Percentiles rank a stretch among this genome's conserved stretches.
Evolutionary conservation across 371 early-diverging fungal species (phyloP).

Genomic region (Conidiobolus incongruus): DNA sequence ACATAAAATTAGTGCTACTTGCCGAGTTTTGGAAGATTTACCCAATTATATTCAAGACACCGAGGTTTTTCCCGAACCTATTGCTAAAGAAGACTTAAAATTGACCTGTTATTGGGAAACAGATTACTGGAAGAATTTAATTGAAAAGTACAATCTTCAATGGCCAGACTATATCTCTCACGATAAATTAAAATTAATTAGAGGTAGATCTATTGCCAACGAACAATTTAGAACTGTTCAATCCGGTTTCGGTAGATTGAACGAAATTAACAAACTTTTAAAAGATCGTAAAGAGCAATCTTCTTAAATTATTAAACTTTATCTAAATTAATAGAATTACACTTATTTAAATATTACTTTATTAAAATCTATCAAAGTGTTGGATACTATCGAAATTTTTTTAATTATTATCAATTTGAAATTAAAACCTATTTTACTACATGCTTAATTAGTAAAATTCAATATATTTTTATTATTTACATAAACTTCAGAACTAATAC

Average conservation of each 20-base stretch:
- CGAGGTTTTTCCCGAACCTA: background rate
- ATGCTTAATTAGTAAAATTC: too few species aligned
- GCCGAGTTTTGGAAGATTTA: slow-evolving; percentile 1
- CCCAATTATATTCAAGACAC: background rate
- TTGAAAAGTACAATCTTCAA: background rate
- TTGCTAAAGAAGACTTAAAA: background rate
- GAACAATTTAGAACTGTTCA: background rate
- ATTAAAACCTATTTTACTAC: too few species aligned
- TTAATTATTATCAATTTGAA: too few species aligned
- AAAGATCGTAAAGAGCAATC: too few species aligned
- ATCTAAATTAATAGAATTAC: too few species aligned
- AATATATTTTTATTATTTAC: too few species aligned
- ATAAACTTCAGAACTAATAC: too few species aligned
- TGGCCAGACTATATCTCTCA: slow-evolving; percentile 1
- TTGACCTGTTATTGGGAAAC: slow-evolving; percentile 1
- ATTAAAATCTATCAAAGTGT: too few species aligned
- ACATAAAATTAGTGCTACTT: slow-evolving; percentile 2
- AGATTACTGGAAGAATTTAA: background rate
- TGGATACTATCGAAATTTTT: too few species aligned
- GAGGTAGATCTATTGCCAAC: slow-evolving; percentile 1
- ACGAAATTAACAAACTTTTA: too few species aligned
- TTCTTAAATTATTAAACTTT: too few species aligned
- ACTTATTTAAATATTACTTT: too few species aligned
- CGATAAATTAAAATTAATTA: background rate
- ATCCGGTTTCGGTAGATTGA: background rate